These are phyloP conservation scores for Suillus sp. DNA, from an alignment of 768 basidiomycete genomes.

Conservation along the genomic window DNA sequence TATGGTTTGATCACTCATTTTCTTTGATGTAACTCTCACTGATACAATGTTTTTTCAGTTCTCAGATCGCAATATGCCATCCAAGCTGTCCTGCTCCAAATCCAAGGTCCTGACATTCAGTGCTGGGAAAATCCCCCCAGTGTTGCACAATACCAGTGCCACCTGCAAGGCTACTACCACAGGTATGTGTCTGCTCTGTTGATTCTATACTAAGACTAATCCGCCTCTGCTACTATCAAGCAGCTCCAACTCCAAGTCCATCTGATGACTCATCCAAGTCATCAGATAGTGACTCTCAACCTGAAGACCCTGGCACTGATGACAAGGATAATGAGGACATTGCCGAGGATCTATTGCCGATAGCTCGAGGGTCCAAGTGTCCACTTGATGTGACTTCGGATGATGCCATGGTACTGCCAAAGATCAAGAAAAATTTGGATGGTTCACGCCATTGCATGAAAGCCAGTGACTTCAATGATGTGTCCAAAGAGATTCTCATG, in stretches of 20 bases:
- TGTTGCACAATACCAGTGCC: neutral
- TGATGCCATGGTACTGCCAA: neutral
- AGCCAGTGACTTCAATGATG: conserved; percentile 23
- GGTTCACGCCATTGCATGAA: neutral
- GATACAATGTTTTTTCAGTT: neutral
- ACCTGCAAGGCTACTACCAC: neutral
- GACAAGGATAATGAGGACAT: neutral
- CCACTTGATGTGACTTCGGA: neutral
- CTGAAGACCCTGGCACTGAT: neutral
- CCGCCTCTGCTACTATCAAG: neutral
- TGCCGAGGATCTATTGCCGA: neutral
- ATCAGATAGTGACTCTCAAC: neutral
- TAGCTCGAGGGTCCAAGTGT: neutral
- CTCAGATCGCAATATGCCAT: neutral
- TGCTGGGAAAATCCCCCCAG: neutral
- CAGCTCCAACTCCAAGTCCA: neutral
- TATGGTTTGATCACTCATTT: neutral
- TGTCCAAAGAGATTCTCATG: conserved; percentile 21
- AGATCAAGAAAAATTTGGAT: neutral
- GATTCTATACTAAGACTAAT: conserved; percentile 1
- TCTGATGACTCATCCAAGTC: neutral
- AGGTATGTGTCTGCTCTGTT: neutral
- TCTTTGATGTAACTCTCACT: neutral
- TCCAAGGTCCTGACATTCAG: neutral
- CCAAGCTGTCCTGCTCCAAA: neutral